Base-by-base conservation (phyloP, 2,329 filamentous ascomycete species). In the Rhynchosporium graminicola region DNA sequence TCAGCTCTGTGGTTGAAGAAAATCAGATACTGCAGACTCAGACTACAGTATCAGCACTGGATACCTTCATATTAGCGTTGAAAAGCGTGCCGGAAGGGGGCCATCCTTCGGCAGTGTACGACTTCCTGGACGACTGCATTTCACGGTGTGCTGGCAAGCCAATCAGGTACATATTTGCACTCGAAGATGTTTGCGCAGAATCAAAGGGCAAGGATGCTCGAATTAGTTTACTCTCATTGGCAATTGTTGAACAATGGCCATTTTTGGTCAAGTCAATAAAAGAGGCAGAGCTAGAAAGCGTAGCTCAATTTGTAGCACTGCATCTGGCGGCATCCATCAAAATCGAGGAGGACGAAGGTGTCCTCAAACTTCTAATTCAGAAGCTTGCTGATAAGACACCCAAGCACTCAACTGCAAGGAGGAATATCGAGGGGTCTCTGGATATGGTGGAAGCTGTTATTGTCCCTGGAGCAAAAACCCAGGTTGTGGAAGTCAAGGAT, bases 91-190 rank as follows among this genome's bases (percentile, higher is more conserved):
- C 72, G 31, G 59, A 61, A 64, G 47, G 61, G 63, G 73, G 74
- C 12, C 73, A 74, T 12, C 75, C 81, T 67, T 75, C 78, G 13
- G 68, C 72, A 0, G 72, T 92, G 0, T 89, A 90, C 77, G 75
- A 79, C 0, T 96, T 95, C 71, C 74, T 97, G 31, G 93, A 97
- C 71, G 92, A 96, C 65, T 96, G 91, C 74, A 80, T 91, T 58
- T 86, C 85, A 36, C 85, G 93, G 29, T 90, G 91, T 68, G 87
- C 87, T 15, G 87, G 83, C 61, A 88, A 88, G 29, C 90, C 92
- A 0, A 88, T 96, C 71, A 96, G 92, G 72, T 94, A 97, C 71
- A 85, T 95, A 33, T 89, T 95, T 64, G 79, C 86, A 71, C 75
- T 91, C 31, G 81, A 87, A 59, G 81, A 85, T 46, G 67, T 83